phyloP scores from a whole-genome alignment of 2,329 filamentous ascomycete species.

The Ophiosphaerella korrae region DNA sequence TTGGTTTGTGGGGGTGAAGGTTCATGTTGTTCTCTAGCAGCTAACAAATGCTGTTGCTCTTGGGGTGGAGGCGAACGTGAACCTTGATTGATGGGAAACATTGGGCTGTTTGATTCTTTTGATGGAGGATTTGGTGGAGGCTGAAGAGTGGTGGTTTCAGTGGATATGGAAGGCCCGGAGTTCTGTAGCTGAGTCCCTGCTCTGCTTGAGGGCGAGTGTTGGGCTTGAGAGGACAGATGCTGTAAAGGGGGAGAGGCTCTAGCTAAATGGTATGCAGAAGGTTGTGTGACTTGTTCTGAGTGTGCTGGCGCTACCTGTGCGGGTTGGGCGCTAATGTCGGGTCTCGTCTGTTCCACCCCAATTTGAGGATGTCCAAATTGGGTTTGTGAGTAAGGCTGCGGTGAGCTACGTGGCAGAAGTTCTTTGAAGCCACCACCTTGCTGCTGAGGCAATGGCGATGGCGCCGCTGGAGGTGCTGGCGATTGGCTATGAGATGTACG shows the following conservation, averaged over 20 bases:
- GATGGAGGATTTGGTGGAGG: constrained; percentile 30
- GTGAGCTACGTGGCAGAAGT: constrained; percentile 38
- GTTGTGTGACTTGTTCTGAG: constrained; percentile 18
- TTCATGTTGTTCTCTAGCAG: constrained; percentile 9
- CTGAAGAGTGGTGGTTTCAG: constrained; percentile 17
- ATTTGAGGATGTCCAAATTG: constrained; percentile 14
- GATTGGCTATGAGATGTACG: constrained; percentile 29
- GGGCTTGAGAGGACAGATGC: too few relatives aligned
- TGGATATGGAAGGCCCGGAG: constrained; percentile 30
- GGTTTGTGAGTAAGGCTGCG: constrained; percentile 30
- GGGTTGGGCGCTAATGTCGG: constrained; percentile 19
- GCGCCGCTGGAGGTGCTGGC: constrained; percentile 17
- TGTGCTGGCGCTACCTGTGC: constrained; percentile 30
- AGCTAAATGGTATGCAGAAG: constrained; percentile 35
- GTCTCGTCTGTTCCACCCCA: constrained; percentile 12
- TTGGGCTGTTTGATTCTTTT: constrained; percentile 31
- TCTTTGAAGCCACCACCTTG: constrained; percentile 41
- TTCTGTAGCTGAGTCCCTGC: not conserved
- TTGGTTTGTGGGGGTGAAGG: constrained; percentile 12
- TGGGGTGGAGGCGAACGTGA: constrained; percentile 11
- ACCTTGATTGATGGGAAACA: constrained; percentile 12
- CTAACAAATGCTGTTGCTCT: constrained; percentile 13
- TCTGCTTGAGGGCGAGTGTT: too few relatives aligned
- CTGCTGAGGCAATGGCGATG: constrained; percentile 13
- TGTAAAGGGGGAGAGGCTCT: not conserved